Conservation (phyloP, 140 eudicot species). For the Stevia rebaudiana region DNA sequence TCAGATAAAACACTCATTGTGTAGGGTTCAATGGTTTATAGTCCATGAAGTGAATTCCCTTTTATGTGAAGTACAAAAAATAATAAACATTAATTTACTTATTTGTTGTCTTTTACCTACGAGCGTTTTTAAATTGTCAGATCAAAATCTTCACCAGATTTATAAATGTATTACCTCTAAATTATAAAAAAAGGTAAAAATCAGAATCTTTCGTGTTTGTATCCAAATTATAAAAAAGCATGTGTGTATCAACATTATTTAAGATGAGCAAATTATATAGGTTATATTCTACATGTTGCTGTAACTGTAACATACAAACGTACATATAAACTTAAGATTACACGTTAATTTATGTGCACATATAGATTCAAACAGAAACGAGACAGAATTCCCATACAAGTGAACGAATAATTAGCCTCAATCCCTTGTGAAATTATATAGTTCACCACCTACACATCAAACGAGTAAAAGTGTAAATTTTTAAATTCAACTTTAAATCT, state of each 20-base stretch:
- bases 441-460: slow-evolving; percentile 10
- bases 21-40: background rate
- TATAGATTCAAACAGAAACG: slow-evolving; percentile 1
- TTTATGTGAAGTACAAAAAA: too few relatives aligned
- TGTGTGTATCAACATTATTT: background rate
- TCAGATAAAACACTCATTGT: background rate
- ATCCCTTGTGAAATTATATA: background rate
- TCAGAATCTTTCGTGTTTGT: background rate
- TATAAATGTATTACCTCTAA: background rate
- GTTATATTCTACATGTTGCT: background rate
- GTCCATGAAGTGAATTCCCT: background rate
- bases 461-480: background rate
- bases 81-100: too few relatives aligned
- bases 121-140: too few relatives aligned
- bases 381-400: background rate
- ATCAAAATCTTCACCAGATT: too few relatives aligned
- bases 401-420: background rate
- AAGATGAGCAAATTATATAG: background rate
- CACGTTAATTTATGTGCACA: slow-evolving; percentile 7
- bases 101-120: background rate
- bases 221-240: background rate
- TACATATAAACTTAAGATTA: slow-evolving; percentile 10
- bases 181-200: too few relatives aligned
- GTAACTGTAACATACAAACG: slow-evolving; percentile 11
- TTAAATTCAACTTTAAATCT: background rate